phyloP scores from a whole-genome alignment of 1,284 basidiomycete species.

The Ustilago loliicola region DNA sequence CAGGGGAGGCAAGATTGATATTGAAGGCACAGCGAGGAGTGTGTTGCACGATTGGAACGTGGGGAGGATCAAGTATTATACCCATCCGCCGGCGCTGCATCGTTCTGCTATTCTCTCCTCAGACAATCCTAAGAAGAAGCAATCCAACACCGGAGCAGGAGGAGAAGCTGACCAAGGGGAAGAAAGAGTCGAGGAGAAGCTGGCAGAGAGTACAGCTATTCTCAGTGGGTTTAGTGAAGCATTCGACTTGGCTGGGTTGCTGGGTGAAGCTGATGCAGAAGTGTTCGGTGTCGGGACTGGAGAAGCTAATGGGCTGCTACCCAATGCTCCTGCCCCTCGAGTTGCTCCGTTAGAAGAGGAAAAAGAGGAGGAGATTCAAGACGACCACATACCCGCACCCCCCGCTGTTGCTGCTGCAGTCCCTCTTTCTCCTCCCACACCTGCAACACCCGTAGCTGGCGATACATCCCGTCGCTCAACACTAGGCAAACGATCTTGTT shows the following conservation, averaged over 20 bases:
- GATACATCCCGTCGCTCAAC: slow-evolving; percentile 37
- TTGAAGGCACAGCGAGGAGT: slow-evolving; percentile 83
- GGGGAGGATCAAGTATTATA: slow-evolving; percentile 92
- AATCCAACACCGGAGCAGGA: background rate
- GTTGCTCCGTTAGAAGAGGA: slow-evolving; percentile 11
- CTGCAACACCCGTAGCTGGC: background rate
- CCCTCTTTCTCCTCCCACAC: background rate
- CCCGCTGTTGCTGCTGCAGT: background rate
- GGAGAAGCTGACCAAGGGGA: background rate
- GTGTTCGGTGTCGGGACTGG: slow-evolving; percentile 56
- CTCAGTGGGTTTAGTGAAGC: slow-evolving; percentile 60
- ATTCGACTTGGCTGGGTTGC: slow-evolving; percentile 65
- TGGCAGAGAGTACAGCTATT: slow-evolving; percentile 44
- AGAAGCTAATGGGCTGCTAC: background rate
- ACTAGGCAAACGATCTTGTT: slow-evolving; percentile 41
- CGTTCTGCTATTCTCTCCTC: slow-evolving; percentile 36
- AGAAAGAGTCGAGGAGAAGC: slow-evolving; percentile 6
- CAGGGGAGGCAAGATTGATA: slow-evolving; percentile 86
- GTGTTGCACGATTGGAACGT: slow-evolving; percentile 96
- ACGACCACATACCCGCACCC: slow-evolving; percentile 21
- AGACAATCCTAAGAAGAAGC: slow-evolving; percentile 14
- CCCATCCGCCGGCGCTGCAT: slow-evolving; percentile 77
- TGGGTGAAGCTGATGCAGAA: slow-evolving; percentile 69
- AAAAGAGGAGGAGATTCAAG: slow-evolving; percentile 21
- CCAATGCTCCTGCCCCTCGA: slow-evolving; percentile 27